These are phyloP conservation scores for Lathyrus sativus DNA, from an alignment of 306 rosid species.

Conservation along the genomic window DNA sequence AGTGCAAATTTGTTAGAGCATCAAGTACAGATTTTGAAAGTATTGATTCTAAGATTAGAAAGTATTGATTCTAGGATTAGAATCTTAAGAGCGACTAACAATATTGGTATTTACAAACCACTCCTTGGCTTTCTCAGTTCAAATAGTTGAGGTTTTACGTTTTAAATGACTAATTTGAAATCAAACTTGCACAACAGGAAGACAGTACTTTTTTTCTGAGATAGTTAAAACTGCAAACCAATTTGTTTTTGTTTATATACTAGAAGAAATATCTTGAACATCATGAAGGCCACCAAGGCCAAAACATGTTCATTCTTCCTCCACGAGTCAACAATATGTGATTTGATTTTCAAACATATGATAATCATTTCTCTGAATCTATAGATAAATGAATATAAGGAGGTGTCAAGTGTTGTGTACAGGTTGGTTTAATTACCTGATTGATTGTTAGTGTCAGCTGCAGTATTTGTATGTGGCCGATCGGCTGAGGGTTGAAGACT, in stretches of 20 bases:
- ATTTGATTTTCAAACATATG: conserved; percentile 14
- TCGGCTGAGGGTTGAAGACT: conserved; percentile 19
- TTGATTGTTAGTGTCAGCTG: conserved; percentile 18
- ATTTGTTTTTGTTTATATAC: no score
- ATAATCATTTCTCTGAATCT: conserved; percentile 1
- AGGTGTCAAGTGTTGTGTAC: not conserved
- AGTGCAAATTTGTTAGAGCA: no score
- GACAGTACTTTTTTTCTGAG: not conserved
- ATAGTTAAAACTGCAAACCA: not conserved
- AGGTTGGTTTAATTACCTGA: conserved; percentile 30
- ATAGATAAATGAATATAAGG: not conserved
- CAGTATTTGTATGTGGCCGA: not conserved
- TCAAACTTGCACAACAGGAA: conserved; percentile 20
- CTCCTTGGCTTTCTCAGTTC: no score
- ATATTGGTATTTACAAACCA: no score
- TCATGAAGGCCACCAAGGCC: no score
- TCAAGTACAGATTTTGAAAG: no score
- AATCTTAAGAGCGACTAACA: no score
- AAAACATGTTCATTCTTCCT: conserved; percentile 10
- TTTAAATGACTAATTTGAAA: not conserved
- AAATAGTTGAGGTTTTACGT: no score
- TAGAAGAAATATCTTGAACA: no score
- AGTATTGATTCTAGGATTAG: no score
- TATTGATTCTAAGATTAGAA: no score
- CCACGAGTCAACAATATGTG: conserved; percentile 9